Conservation (phyloP, 768 basidiomycete genomes). For the Phlebiopsis gigantea region DNA sequence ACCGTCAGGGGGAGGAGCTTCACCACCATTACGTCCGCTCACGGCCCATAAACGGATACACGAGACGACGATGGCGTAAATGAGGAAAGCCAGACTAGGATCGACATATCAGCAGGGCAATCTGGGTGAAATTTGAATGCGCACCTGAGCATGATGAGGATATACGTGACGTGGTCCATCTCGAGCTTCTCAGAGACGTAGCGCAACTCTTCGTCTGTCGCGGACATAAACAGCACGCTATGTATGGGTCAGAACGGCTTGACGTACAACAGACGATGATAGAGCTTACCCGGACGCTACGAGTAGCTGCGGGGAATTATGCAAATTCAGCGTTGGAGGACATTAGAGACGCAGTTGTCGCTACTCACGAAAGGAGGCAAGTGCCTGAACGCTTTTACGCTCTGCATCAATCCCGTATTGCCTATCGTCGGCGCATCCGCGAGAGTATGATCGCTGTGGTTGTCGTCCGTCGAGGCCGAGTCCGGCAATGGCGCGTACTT, state of each 20-base stretch:
- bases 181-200: conserved; percentile 55
- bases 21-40: conserved; percentile 53
- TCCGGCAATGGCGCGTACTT: conserved; percentile 26
- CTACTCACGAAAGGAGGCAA: conserved; percentile 80
- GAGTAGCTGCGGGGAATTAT: conserved; percentile 69
- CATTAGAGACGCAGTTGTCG: too few relatives aligned
- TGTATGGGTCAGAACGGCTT: not conserved
- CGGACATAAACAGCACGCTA: conserved; percentile 86
- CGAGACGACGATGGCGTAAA: conserved; percentile 51
- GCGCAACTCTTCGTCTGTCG: conserved; percentile 84
- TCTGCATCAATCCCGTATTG: conserved; percentile 24
- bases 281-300: conserved; percentile 60
- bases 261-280: not conserved
- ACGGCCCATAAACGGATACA: conserved; percentile 48
- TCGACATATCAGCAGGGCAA: conserved; percentile 2
- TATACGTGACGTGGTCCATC: conserved; percentile 92
- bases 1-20: conserved; percentile 21
- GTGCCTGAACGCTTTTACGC: conserved; percentile 70
- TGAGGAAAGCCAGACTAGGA: conserved; percentile 62
- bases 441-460: conserved; percentile 63
- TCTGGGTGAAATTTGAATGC: not conserved
- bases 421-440: conserved; percentile 31
- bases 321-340: too few relatives aligned
- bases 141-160: conserved; percentile 78
- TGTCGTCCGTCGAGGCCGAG: conserved; percentile 39